These are phyloP conservation scores for Canavalia gladiata DNA, from an alignment of 306 rosid genomes.

Conservation along the genomic window DNA sequence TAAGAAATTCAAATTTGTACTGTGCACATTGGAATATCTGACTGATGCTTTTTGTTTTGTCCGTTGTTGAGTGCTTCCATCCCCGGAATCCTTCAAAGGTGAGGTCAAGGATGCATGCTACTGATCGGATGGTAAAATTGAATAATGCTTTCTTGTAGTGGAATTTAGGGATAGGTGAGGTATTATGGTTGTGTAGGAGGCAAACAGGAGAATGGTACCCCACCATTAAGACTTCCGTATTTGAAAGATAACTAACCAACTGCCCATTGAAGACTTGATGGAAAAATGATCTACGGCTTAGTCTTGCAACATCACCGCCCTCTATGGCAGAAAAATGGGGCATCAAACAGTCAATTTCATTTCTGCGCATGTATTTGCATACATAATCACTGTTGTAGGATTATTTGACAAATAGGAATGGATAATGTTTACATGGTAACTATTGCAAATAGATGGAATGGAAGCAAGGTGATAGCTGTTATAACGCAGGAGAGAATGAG, in stretches of 20 bases:
- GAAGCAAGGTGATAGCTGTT: too few relatives aligned
- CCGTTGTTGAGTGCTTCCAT: slow-evolving; percentile 14
- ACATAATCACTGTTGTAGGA: too few relatives aligned
- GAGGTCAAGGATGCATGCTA: slow-evolving; percentile 39
- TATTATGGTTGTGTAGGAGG: neutral
- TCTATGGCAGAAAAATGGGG: neutral
- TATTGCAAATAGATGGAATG: too few relatives aligned
- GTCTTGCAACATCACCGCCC: neutral
- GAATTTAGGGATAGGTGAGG: slow-evolving; percentile 10
- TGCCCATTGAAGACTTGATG: neutral
- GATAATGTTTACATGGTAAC: too few relatives aligned
- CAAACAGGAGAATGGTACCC: neutral
- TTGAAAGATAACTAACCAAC: neutral
- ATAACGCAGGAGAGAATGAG: too few relatives aligned
- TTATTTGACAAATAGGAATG: too few relatives aligned
- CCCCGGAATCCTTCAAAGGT: slow-evolving; percentile 40
- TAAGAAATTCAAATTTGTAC: neutral
- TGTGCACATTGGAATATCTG: neutral
- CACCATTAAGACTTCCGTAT: neutral
- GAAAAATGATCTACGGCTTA: neutral
- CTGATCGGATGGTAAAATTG: slow-evolving; percentile 18
- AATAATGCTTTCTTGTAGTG: slow-evolving; percentile 24
- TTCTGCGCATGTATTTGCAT: too few relatives aligned
- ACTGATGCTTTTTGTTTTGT: neutral
- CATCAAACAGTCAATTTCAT: neutral